phyloP scores from a whole-genome alignment of 78 protist species.

The Thecamonas trahens region DNA sequence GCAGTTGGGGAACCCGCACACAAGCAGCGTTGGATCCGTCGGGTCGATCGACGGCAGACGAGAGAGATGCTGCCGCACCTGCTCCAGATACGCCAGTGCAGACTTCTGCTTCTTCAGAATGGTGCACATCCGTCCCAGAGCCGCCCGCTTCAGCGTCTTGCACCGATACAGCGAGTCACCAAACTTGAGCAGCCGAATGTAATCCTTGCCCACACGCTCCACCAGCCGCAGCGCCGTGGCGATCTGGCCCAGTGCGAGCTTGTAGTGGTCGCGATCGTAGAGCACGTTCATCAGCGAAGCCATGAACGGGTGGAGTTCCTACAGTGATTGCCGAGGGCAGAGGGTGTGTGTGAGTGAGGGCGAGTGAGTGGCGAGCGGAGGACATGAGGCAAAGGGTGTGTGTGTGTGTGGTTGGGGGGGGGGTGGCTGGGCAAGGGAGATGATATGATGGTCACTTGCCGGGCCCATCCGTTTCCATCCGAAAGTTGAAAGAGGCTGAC shows the following conservation, averaged over 20 bases:
- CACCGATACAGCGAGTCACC: slow-evolving; percentile 98
- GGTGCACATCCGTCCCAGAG: slow-evolving; percentile 98
- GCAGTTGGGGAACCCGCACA: slow-evolving; percentile 95
- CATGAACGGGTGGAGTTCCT: slow-evolving; percentile 99
- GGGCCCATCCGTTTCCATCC: no score
- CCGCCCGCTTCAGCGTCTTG: slow-evolving; percentile 98
- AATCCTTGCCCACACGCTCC: slow-evolving; percentile 82
- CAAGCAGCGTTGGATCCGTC: slow-evolving; percentile 89
- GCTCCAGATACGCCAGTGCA: slow-evolving; percentile 92
- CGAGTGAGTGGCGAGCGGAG: no score
- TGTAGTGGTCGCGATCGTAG: slow-evolving; percentile 98
- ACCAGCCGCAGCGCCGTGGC: slow-evolving; percentile 66
- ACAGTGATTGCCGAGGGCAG: no score
- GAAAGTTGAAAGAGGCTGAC: no score
- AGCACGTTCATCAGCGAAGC: slow-evolving; percentile 97
- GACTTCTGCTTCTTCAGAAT: slow-evolving; percentile 68
- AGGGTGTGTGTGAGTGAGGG: no score
- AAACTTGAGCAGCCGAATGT: slow-evolving; percentile 91
- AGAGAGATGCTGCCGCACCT: slow-evolving; percentile 97
- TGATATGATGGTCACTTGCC: no score
- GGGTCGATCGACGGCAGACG: slow-evolving; percentile 99
- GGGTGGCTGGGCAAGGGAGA: no score
- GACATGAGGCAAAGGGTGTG: no score
- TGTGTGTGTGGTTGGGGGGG: background rate
- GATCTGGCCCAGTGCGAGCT: slow-evolving; percentile 97